Conservation (phyloP, 306 rosid genomes). For the Gynostemma pentaphyllum region DNA sequence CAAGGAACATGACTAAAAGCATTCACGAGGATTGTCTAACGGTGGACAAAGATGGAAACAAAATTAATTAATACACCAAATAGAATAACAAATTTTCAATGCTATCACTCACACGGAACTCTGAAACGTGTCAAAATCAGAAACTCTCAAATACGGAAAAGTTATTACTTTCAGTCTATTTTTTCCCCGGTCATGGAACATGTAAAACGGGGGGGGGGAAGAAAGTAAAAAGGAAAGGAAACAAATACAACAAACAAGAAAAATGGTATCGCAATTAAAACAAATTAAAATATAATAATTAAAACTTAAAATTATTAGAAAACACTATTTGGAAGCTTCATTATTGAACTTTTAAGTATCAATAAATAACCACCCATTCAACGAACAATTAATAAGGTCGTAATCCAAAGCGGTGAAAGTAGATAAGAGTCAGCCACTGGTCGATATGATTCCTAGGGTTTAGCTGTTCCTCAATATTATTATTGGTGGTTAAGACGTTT, state of each 20-base stretch:
- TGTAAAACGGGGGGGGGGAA: no score
- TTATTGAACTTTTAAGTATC: constrained; percentile 4
- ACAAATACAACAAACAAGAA: constrained; percentile 25
- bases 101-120: constrained; percentile 23
- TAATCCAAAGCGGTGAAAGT: constrained; percentile 2
- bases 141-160: constrained; percentile 28
- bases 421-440: constrained; percentile 4
- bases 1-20: neutral
- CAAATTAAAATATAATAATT: constrained; percentile 3
- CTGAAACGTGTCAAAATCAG: constrained; percentile 33
- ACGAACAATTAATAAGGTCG: constrained; percentile 9
- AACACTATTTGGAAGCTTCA: constrained; percentile 13
- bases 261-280: constrained; percentile 1
- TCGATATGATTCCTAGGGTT: constrained; percentile 18
- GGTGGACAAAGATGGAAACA: neutral
- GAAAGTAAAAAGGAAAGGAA: no score
- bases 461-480: constrained; percentile 14
- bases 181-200: constrained; percentile 13
- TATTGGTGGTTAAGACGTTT: constrained; percentile 5
- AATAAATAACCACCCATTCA: constrained; percentile 9
- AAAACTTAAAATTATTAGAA: neutral
- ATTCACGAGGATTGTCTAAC: neutral
- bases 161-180: constrained; percentile 13
- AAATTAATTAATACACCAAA: constrained; percentile 10
- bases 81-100: constrained; percentile 27